A percentile compares a stretch with the other conserved stretches of the same genome.
Conservation (phyloP, 1,284 basidiomycete genomes). For the Sporisorium exsertum region DNA sequence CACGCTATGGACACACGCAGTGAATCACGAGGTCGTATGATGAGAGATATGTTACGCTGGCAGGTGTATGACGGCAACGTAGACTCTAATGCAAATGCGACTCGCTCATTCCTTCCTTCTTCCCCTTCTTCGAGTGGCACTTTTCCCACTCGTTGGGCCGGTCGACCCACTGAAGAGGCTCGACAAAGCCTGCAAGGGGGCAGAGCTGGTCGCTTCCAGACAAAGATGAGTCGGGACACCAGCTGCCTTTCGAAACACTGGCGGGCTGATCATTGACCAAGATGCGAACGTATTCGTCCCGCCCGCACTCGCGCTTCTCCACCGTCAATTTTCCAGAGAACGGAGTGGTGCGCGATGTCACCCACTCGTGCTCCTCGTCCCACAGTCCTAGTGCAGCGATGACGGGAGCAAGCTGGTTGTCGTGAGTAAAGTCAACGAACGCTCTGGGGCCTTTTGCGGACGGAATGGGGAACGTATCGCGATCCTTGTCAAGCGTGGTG, state of each 20-base stretch:
- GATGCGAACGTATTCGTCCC: conserved; percentile 26
- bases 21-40: not conserved
- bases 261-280: conserved; percentile 39
- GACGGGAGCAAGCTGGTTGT: conserved; percentile 51
- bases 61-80: not conserved
- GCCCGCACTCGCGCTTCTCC: conserved; percentile 28
- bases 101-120: not conserved
- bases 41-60: not conserved
- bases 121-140: conserved; percentile 27
- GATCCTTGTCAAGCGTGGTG: conserved; percentile 34
- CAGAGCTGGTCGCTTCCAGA: conserved; percentile 15
- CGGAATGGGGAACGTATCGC: conserved; percentile 28
- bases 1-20: not conserved
- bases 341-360: conserved; percentile 36
- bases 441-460: conserved; percentile 15
- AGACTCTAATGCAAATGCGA: not conserved
- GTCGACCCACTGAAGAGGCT: conserved; percentile 33
- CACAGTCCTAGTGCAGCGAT: conserved; percentile 33
- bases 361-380: conserved; percentile 25
- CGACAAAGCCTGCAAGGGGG: conserved; percentile 25
- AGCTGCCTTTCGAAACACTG: conserved; percentile 1
- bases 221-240: conserved; percentile 14
- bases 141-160: conserved; percentile 37
- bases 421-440: conserved; percentile 48
- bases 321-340: conserved; percentile 41